Base-by-base conservation (phyloP, 2,329 filamentous ascomycete genomes). In the Fusarium fujikuroi region DNA sequence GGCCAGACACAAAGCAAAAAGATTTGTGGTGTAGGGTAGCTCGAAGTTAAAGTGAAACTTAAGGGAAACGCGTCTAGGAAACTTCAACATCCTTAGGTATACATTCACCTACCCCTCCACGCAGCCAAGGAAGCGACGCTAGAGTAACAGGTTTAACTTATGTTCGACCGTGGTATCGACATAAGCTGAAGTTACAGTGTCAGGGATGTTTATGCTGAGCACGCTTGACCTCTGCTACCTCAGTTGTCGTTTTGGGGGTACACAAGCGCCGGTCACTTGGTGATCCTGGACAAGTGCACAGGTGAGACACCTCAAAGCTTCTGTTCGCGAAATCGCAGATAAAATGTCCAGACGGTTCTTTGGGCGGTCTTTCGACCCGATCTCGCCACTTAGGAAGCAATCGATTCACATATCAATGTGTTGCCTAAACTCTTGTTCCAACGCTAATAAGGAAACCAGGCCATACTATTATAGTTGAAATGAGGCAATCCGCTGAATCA, bases 301-400 rank as follows among this genome's bases (percentile, higher is more conserved):
- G 70, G 70, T 73, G 49, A 74, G 70, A 74, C 54, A 68, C 39
- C 40, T 53, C 52, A 40, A 40, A 63, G 42, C 54, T 52, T 59
- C 59, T 15, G 44, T 59, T 60, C 54, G 61, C n/a, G 39, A 57
- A 30, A 28, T 23, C 23, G 15, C 19, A 40, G 40, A n/a, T 25
- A 34, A 30, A 32, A 39, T 44, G 14, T 28, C 43, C 32, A 60
- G 19, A 50, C 3, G 23, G 34, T 47, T 7, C 16, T 43, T 43
- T 44, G 14, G 25, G 37, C 18, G 36, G 34, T 36, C 30, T 60
- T 43, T 40, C 50, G 19, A 30, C 60, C 65, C 47, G 54, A 53
- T n/a, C 42, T 70, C 36, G 52, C 60, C 65, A 60, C 70, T 54
- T 39, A 28, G 52, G 60, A 34, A 49, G 28, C 36, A 34, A 25